A percentile compares a stretch with the other conserved stretches of the same genome.
Conservation (phyloP, 768 basidiomycete genomes). For the Trametes coccinea region DNA sequence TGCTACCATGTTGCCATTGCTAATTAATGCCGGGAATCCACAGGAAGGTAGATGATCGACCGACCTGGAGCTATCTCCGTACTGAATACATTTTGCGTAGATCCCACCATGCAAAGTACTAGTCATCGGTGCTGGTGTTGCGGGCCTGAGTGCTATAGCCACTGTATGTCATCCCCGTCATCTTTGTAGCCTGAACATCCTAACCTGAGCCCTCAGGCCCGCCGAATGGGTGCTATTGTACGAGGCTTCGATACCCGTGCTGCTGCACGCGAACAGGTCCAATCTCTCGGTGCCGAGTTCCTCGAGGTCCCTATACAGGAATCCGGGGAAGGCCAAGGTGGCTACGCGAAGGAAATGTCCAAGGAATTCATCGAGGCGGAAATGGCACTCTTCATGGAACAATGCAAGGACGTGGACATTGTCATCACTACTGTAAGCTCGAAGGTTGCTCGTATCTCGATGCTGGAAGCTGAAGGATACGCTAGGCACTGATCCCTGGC, state of each 20-base stretch:
- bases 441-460: not conserved
- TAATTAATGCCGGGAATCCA: not conserved
- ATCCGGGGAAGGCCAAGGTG: slow-evolving; percentile 79
- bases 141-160: slow-evolving; percentile 84
- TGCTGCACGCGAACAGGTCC: slow-evolving; percentile 85
- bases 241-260: slow-evolving; percentile 86
- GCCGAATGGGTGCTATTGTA: slow-evolving; percentile 84
- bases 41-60: slow-evolving; percentile 43
- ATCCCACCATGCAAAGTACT: slow-evolving; percentile 86
- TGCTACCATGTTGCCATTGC: not conserved
- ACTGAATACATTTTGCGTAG: slow-evolving; percentile 35
- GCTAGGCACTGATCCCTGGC: slow-evolving; percentile 80
- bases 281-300: slow-evolving; percentile 88
- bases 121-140: slow-evolving; percentile 87
- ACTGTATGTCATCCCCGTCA: slow-evolving; percentile 50
- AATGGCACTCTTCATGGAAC: slow-evolving; percentile 86
- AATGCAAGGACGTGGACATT: slow-evolving; percentile 88
- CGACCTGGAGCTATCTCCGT: not conserved
- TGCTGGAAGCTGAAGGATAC: not conserved
- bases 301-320: slow-evolving; percentile 80
- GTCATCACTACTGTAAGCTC: slow-evolving; percentile 73
- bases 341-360: slow-evolving; percentile 90
- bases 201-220: slow-evolving; percentile 47
- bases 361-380: slow-evolving; percentile 88
- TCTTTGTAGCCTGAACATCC: not conserved